These are phyloP conservation scores for Podospora tetraspora DNA, from an alignment of 495 filamentous ascomycete genomes.

Conservation along the genomic window DNA sequence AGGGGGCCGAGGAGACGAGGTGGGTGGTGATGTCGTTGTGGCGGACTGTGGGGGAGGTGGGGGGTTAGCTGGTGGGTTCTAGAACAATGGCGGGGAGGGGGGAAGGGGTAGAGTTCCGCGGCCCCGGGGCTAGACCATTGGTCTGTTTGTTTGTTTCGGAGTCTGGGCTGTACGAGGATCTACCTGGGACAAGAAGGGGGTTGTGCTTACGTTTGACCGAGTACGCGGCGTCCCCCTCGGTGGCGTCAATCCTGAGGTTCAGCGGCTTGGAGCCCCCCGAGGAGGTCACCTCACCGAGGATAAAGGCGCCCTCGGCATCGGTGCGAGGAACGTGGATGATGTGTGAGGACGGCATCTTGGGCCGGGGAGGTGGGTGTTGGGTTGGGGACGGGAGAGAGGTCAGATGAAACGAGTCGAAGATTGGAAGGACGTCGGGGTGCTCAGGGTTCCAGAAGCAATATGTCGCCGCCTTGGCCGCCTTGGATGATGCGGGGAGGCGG, in stretches of 20 bases:
- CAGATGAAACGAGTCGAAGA: constrained; percentile 8
- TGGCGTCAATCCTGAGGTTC: constrained; percentile 60
- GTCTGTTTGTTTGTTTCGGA: constrained; percentile 1
- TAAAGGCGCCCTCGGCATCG: constrained; percentile 45
- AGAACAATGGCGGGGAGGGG: not conserved
- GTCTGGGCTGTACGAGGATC: not conserved
- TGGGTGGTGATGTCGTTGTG: constrained; percentile 31
- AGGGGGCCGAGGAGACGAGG: constrained; percentile 27
- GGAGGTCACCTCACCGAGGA: constrained; percentile 54
- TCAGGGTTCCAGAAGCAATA: constrained; percentile 10
- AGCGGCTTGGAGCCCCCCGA: constrained; percentile 41
- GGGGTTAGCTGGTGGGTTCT: not conserved
- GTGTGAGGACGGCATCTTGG: constrained; percentile 16
- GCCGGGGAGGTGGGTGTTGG: not conserved
- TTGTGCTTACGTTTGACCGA: constrained; percentile 45
- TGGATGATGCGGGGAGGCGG: not conserved
- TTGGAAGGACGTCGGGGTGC: not conserved
- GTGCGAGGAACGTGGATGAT: constrained; percentile 53
- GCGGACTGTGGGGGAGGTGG: constrained; percentile 22
- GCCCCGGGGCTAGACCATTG: not conserved
- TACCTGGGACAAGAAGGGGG: not conserved
- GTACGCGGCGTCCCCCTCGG: constrained; percentile 63
- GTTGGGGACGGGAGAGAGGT: not conserved
- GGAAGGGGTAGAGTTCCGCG: not conserved
- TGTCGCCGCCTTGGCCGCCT: not conserved